Base-by-base conservation (phyloP, 495 filamentous ascomycete species). In the Penicillium salamii region DNA sequence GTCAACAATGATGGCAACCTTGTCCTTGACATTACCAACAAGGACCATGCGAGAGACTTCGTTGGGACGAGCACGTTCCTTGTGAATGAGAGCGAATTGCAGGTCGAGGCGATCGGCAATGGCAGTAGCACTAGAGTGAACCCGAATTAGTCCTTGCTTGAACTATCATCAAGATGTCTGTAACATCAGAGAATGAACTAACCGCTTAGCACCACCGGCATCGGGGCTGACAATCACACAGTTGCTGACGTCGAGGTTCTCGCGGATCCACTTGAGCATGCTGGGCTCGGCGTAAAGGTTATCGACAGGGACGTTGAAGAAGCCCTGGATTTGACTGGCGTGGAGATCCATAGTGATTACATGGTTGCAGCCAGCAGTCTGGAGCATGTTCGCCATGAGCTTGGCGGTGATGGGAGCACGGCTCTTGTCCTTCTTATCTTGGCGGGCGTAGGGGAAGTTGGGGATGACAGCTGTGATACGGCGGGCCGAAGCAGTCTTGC, bases 351-450 rank as follows among this genome's bases (percentile, higher is more conserved):
- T 91, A 18, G 89, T 93, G 50, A 93, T 91, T 51, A 91, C 86
- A 64, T 91, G 87, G 63, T 89, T 89, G 60, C 75, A 82, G 43
- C 93, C 93, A 17, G 93, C 93, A 13, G 91, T 93, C 71, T 96
- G 91, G 47, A 98, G 75, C 91, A 97, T 97, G 68, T 97, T 98
- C 21, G 93, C 93, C 73, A 97, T 93, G 29, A 97, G 74, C 69
- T 91, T 92, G 15, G 93, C 93, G 38, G 86, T 90, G 42, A 76
- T 77, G 12, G 91, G 91, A 20, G 92, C 93, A 48, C 93, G 82
- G 37, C 84, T 88, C 76, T 96, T 95, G 71, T 97, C 93, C 71
- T 98, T 98, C 78, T 98, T 98, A 76, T 98, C 93, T 71, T 98
- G 93, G 21, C 93, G 89, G n/a, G 92, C 92, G 61, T 98, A 96